phyloP scores from a whole-genome alignment of 2,329 filamentous ascomycete genomes.

The Penicillium sp. region DNA sequence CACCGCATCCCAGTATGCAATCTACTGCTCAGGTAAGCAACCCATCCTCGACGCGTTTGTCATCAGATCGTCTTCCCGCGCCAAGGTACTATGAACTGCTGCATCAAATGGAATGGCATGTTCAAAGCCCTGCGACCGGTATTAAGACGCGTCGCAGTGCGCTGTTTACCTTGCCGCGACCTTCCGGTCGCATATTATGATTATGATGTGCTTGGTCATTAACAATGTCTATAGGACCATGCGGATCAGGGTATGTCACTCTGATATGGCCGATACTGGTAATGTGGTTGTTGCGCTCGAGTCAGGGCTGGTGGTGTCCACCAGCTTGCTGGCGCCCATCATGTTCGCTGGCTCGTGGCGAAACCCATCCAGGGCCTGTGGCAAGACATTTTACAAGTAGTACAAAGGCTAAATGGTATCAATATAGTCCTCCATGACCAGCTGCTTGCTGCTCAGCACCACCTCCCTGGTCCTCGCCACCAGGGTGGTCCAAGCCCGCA shows the following conservation, averaged over 20 bases:
- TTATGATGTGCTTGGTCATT: slow-evolving; percentile 15
- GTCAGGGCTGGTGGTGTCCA: background rate
- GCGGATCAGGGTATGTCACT: slow-evolving; percentile 46
- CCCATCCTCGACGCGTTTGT: slow-evolving; percentile 36
- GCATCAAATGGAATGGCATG: background rate
- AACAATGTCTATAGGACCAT: slow-evolving; percentile 37
- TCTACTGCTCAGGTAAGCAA: slow-evolving; percentile 57
- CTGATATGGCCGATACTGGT: slow-evolving; percentile 39
- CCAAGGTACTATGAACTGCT: slow-evolving; percentile 10
- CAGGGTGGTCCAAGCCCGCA: slow-evolving; percentile 46
- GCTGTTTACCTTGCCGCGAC: slow-evolving; percentile 4
- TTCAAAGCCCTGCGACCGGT: background rate
- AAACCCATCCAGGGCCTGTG: background rate
- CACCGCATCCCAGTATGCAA: slow-evolving; percentile 51
- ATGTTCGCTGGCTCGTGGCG: background rate
- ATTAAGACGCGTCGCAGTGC: slow-evolving; percentile 16
- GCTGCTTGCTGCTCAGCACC: slow-evolving; percentile 54
- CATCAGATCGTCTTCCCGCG: slow-evolving; percentile 28
- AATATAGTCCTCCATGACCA: slow-evolving; percentile 61
- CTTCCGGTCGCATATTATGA: slow-evolving; percentile 2
- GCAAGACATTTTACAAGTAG: background rate
- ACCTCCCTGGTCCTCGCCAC: slow-evolving; percentile 38
- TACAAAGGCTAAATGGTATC: background rate
- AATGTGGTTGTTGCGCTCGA: background rate
- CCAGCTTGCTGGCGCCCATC: background rate